Base-by-base conservation (phyloP, 257 asterid genomes). In the Fraxinus cuspidata region DNA sequence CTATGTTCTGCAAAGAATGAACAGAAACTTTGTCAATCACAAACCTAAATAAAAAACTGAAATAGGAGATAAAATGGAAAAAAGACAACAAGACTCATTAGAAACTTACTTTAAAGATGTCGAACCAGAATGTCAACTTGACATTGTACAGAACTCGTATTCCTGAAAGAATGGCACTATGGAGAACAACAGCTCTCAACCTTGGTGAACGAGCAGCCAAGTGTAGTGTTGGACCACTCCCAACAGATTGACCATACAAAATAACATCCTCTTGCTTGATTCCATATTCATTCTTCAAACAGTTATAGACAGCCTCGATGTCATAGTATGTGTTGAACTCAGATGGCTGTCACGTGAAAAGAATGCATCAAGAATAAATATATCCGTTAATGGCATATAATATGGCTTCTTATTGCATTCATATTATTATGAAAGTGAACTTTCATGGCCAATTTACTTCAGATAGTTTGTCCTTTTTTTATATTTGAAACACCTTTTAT, bases 81-180 rank as follows among this genome's bases (percentile, higher is more conserved):
- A 42, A 60, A 42, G 10, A 37, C 10, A 12, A 42, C 0, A 42
- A 40, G 49, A 42, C 51, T 42, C 51, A 42, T 15, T 60, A 64
- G 21, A 80, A 81, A 78, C 89, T 77, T 81, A 92, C 99, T 86
- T 96, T 96, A 86, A 96, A 96, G 80, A 93, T 93, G 87, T 96
- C 99, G 78, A 96, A 96, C 99, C 99, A 93, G 88, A 96, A 89
- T 79, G 99, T 96, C 90, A 96, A 82, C 90, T 92, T 96, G 78
- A 96, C 98, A 80, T 94, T 94, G 82, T 94, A 92, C 66, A 96
- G 83, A 70, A 96, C 99, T 23, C 99, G 85, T 83, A 96, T 93
- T 85, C 99, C 99, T 6, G 99, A 96, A 87, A 96, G 98, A 79
- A 96, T 92, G 53, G 99, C 99, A 81, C 99, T 96, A 56, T 96